Evolutionary conservation across 2,329 filamentous ascomycete genomes (phyloP).

Genomic region (Cladophialophora exuberans): DNA sequence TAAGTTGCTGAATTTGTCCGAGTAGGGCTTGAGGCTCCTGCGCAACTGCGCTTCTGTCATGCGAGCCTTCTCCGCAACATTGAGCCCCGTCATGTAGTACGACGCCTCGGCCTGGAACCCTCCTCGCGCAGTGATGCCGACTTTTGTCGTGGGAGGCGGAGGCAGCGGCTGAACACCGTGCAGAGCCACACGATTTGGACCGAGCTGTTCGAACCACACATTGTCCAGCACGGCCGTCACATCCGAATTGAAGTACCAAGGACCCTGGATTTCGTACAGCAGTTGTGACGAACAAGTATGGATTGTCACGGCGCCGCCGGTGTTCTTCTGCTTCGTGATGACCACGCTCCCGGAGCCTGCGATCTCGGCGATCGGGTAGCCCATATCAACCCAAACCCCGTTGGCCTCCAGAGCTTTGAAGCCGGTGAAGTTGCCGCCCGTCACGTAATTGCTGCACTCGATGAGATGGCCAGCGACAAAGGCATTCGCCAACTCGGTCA

Average conservation of each 20-base stretch:
- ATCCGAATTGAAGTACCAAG: constrained; percentile 61
- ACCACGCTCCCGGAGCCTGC: constrained; percentile 44
- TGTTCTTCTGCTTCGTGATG: constrained; percentile 49
- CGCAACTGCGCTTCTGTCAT: constrained; percentile 52
- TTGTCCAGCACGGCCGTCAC: constrained; percentile 57
- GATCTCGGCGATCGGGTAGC: constrained; percentile 53
- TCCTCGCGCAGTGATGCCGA: constrained; percentile 51
- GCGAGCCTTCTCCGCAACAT: constrained; percentile 51
- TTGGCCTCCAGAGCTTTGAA: constrained; percentile 45
- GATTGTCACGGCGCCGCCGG: constrained; percentile 48
- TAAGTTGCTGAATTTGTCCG: constrained; percentile 38
- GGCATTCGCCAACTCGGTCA: constrained; percentile 46
- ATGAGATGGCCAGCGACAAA: constrained; percentile 45
- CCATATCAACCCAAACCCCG: constrained; percentile 48
- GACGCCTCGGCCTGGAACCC: constrained; percentile 53
- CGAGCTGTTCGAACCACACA: constrained; percentile 57
- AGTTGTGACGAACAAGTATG: constrained; percentile 58
- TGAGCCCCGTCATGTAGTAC: constrained; percentile 50
- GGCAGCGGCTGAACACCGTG: constrained; percentile 47
- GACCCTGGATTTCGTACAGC: constrained; percentile 59
- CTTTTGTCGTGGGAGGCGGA: constrained; percentile 56
- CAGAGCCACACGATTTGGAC: constrained; percentile 53
- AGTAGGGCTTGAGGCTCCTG: constrained; percentile 40
- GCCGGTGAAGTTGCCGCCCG: constrained; percentile 49
- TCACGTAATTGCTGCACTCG: constrained; percentile 48